Evolutionary conservation across 1,139 yeast species (phyloP).

Genomic region (Kurtzmaniella quercitrusa): DNA sequence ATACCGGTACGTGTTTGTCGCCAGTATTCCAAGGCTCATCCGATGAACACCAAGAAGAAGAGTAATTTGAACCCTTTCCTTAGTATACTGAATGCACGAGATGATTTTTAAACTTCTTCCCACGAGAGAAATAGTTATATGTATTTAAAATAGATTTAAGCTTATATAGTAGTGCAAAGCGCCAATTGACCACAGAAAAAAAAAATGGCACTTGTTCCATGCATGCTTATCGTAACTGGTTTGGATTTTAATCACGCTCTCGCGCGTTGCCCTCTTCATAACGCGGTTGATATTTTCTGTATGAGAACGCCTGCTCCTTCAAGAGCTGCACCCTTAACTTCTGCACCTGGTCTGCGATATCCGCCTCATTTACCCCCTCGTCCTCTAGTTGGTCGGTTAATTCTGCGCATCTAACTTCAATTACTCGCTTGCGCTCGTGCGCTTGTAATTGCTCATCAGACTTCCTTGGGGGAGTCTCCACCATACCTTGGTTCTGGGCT

Average conservation of each 20-base stretch:
- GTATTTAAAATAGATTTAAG: no score
- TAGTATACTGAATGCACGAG: no score
- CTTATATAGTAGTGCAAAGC: no score
- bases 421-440: conserved; percentile 45
- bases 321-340: conserved; percentile 24
- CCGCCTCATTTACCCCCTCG: conserved; percentile 26
- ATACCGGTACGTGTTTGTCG: no score
- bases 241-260: neutral
- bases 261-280: neutral
- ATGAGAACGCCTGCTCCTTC: conserved; percentile 3
- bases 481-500: conserved; percentile 10
- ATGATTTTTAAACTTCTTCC: no score
- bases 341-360: conserved; percentile 19
- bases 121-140: no score
- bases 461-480: conserved; percentile 6
- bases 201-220: no score
- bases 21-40: no score
- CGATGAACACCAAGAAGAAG: no score
- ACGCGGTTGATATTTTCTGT: neutral
- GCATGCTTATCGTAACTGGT: no score
- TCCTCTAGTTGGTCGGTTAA: conserved; percentile 56
- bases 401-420: conserved; percentile 55
- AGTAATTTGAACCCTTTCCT: no score
- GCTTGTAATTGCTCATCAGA: conserved; percentile 28
- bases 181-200: no score